Evolutionary conservation across 2,329 filamentous ascomycete genomes (phyloP), one percentile per base, ranked within the genome.

Genomic region (Phialophora tarda): DNA sequence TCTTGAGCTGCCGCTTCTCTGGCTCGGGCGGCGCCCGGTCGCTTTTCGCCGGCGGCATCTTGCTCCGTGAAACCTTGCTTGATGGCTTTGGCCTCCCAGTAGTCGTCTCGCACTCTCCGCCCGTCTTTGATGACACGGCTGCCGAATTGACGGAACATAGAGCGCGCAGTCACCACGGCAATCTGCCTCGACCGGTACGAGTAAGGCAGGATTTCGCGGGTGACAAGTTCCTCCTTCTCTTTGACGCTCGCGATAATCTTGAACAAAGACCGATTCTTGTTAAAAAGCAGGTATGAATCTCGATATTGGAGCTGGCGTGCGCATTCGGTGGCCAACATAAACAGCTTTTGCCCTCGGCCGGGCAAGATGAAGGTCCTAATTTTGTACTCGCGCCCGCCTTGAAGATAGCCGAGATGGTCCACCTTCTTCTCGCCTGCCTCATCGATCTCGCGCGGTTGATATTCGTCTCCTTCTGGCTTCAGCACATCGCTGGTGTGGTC

Each of bases 21-120:
- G 68, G 91, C 91, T 81, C 96, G 97, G 65, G 92, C 89, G 47
- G 91, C 93, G 62, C 95, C 95, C 5, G 95, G 95, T 70, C 95
- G 86, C 83, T 99, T 98, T 80, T 99, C 95, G 48, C 95, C 95
- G 3, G 95, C 95, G 59, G 93, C 85, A 78, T 99, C 95, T 69
- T 96, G 93, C 77, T 99, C 95, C 0, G 95, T 99, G 76, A 99
- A 99, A 11, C 95, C 95, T 79, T 99, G 95, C 80, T 98, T 99
- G 56, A 91, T 86, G 7, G 95, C 95, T 80, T 98, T 98, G 75
- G 90, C 91, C 79, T 98, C 95, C 95, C 95, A 99, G 79, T 99
- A 99, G 77, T 99, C 95, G 79, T 99, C 95, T 58, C 95, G 89
- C 50, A 99, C 95, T 65, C 95, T 86, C 69, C 94, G 87, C 38